Evolutionary conservation across 1,284 basidiomycete species (phyloP), one percentile per base, ranked within the genome.

Genomic region (Sporisorium iseilematis-ciliati): DNA sequence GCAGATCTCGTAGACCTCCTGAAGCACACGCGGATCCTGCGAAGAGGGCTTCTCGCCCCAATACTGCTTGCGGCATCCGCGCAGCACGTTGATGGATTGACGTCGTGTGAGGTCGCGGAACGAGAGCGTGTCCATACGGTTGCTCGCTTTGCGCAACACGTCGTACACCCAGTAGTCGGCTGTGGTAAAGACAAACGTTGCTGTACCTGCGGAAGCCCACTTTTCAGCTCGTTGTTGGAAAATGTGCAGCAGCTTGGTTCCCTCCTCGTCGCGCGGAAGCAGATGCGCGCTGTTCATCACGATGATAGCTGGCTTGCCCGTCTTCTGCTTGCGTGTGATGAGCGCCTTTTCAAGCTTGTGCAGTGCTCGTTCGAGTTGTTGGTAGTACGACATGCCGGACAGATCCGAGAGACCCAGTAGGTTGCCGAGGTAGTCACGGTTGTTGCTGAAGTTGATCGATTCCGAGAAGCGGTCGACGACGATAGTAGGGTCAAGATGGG

Each of bases 221-320:
- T 77, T 78, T 61, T 83, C 81, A 7, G 81, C 81, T 16, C 81
- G 63, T 58, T 83, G 81, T 57, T 83, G 81, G 60, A 83, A 82
- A 48, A 82, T 73, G 48, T 72, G 70, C 26, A 83, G 57, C 52
- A 83, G 49, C 57, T 75, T 79, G 42, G 65, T 67, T 0, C 80
- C 81, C 49, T 82, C 79, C 26, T 82, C 80, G 45, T 82, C 81
- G 20, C 71, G 60, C 4, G 78, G 76, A 8, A 83, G 57, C 12
- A 83, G 69, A 48, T 83, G 81, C 3, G 78, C 76, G 29, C 57
- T 65, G 68, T 82, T 82, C 80, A 83, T 83, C 31, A 82, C 69
- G n/a, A 83, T 82, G 45, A 83, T 72, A 10, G 78, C 80, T 2
- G 81, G 81, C 50, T 76, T 74, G n/a, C 79, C 75, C 18, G 66